Conservation (phyloP, 768 basidiomycete genomes). For the Naganishia vaughanmartiniae region DNA sequence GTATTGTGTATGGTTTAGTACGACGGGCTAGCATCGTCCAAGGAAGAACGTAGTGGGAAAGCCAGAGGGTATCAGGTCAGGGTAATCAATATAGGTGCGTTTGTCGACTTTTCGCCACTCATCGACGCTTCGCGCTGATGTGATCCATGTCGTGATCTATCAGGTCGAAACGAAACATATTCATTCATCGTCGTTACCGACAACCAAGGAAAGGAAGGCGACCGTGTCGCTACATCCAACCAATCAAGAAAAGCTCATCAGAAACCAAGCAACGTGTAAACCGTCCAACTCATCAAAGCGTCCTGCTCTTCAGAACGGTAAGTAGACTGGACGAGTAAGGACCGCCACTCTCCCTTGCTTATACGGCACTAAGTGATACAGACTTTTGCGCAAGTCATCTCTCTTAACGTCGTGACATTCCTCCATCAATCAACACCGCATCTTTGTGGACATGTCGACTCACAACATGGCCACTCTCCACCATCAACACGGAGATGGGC, state of each 20-base stretch:
- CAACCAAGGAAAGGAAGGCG: neutral
- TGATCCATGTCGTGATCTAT: no score
- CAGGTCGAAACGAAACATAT: no score
- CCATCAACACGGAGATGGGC: neutral
- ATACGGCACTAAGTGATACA: no score
- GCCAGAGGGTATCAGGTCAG: neutral
- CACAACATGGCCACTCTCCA: neutral
- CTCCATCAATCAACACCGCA: neutral
- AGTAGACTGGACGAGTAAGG: neutral
- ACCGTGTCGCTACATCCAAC: neutral
- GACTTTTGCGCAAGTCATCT: no score
- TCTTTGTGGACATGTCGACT: neutral
- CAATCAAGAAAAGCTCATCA: neutral
- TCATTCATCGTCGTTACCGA: neutral
- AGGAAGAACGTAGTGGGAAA: no score
- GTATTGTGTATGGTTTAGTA: no score
- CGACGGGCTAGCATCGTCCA: no score
- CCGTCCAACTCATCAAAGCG: neutral
- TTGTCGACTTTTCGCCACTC: neutral
- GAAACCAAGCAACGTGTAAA: neutral
- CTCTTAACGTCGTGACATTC: no score
- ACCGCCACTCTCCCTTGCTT: neutral
- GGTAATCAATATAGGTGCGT: constrained; percentile 21
- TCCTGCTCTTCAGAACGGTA: neutral
- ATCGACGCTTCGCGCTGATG: neutral